Evolutionary conservation across 2,329 filamentous ascomycete genomes (phyloP), one percentile per base, ranked within the genome.

Genomic region (Botrytis galanthina): DNA sequence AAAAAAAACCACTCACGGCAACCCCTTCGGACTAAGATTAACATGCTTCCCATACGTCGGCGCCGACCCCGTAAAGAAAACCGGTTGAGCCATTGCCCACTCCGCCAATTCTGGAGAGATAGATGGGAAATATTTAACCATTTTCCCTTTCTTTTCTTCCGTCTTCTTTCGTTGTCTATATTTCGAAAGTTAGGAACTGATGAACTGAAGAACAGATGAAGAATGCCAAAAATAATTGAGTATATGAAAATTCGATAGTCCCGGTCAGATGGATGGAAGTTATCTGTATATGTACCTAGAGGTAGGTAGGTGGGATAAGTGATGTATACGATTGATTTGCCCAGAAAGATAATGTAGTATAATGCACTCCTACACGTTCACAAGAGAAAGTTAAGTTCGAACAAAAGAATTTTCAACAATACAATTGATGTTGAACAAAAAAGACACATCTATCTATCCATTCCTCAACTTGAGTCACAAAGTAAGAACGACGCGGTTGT

Each of bases 1-100:
- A 39, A 12, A 29, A 63, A 14, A 22, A 22, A 35, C 7, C 37
- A 71, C 70, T 71, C 59, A 71, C 60, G 88, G 84, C 35, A 91
- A 86, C 67, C 92, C 95, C 94, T 67, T 93, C 91, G 92, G 92
- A 0, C 92, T 94, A 72, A 94, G 74, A 79, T 95, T 95, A 84
- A 95, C 85, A 83, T 95, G 92, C 2, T 84, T 82, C 32, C 88
- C 90, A n/a, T 86, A 85, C 39, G 89, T 86, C 0, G 92, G 91
- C 0, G 92, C 91, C 22, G 91, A 92, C 59, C 89, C 91, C 18
- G 92, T 90, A 84, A 92, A 94, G 86, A 94, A 94, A 78, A 95
- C 83, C 72, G 90, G 88, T 78, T 95, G 92, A 18, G 84, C 81
- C 66, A 90, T 84, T 69, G 90, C 87, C 91, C 92, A 94, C 59